Base-by-base conservation (phyloP, 768 basidiomycete species). In the Tricholoma saponaceum region DNA sequence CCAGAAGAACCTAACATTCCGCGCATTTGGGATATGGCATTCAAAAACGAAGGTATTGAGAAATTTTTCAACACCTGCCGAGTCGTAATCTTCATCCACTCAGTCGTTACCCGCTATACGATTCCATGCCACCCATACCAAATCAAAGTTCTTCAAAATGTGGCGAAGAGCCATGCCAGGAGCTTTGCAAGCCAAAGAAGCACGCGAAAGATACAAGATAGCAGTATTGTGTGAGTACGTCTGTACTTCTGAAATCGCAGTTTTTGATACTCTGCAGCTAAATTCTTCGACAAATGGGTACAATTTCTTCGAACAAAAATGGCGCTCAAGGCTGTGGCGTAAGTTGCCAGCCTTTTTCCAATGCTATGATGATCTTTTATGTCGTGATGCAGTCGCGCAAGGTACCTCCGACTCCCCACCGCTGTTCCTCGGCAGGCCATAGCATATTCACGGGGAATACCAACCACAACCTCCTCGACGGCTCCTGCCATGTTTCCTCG, bases 281-380 rank as follows among this genome's bases (percentile, higher is more conserved):
- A 71, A 62, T 76, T 67, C 43, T 77, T 92, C 49, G 78, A 79
- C 44, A 83, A 76, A 57, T 95, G 92, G 92, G 62, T 77, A n/a
- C 81, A 85, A 66, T 76, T 76, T 13, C 83, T 90, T 61, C 80
- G 81, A 65, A 84, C 83, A 16, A 90, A 87, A 66, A 78, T 86
- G 41, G 85, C 87, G 39, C 78, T 87, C 41, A 91, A 90, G 69
- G 90, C 92, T 52, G 85, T 92, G 50, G 89, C 89, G 92, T 94
- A 69, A 77, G 90, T 84, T 52, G 23, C 33, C 53, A 20, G 28
- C 20, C 28, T 55, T 57, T 5, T 61, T 26, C 16, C 14, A 5
- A 37, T 47, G 10, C 20, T 26, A 20, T n/a, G 47, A 61, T 32
- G 46, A 54, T 43, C 25, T 49, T 28, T 59, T 16, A 61, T 55